Evolutionary conservation across 148 eudicot species (phyloP).

Genomic region (Rhododendron simsii): DNA sequence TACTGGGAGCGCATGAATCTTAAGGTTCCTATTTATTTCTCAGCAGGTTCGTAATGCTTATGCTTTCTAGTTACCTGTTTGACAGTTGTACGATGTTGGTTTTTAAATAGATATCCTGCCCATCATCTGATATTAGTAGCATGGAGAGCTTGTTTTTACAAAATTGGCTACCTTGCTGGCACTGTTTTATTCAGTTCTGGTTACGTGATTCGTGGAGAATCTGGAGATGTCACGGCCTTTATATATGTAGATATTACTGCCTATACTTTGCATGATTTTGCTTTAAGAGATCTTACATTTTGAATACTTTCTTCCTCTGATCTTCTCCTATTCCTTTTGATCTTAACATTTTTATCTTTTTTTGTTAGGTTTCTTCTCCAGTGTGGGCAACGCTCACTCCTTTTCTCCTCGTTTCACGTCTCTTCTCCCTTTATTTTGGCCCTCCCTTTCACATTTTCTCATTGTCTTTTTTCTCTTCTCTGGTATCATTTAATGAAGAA

Average conservation of each 20-base stretch:
- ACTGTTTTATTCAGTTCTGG: not conserved
- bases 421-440: not conserved
- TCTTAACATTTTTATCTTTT: not conserved
- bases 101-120: not conserved
- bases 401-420: not conserved
- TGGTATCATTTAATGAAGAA: not conserved
- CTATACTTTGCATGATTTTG: not conserved
- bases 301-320: not conserved
- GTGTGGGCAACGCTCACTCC: not conserved
- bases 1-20: constrained; percentile 95
- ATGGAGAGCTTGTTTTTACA: not conserved
- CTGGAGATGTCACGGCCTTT: not conserved
- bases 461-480: not conserved
- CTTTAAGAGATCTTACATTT: not conserved
- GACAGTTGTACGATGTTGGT: not conserved
- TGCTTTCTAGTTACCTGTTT: constrained; percentile 6
- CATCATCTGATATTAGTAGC: not conserved
- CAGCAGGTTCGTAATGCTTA: constrained; percentile 55
- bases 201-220: not conserved
- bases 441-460: not conserved
- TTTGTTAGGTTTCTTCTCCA: not conserved
- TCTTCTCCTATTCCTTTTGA: not conserved
- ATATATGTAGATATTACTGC: not conserved
- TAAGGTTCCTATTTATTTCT: constrained; percentile 86
- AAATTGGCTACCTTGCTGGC: not conserved